Base-by-base conservation (phyloP, 768 basidiomycete species). In the Suillus variegatus region DNA sequence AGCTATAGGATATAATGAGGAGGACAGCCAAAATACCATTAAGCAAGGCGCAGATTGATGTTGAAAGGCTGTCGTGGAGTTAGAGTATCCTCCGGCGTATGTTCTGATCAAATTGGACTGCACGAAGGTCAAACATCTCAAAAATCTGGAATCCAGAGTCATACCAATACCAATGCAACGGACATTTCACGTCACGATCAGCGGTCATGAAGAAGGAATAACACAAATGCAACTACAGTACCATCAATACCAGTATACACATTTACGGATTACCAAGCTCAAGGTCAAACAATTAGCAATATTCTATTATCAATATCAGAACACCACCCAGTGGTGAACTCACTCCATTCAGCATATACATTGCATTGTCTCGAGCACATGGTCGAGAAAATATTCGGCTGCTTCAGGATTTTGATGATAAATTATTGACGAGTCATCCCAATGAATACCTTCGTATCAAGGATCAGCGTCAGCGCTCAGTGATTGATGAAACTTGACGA, bases 201-300 rank as follows among this genome's bases (percentile, higher is more conserved):
- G n/a, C 22, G 20, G 46, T 6, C 9, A 2, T 12, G n/a, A 47
- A 22, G 10, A 22, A 4, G 46, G 12, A 5, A 12, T 47, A 12
- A 47, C 20, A 22, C n/a, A 1, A 4, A 47, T 3, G 13, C 78
- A 81, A 64, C 74, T 71, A n/a, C n/a, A n/a, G n/a, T n/a, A 41
- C 72, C 78, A 0, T 67, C 81, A 3, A 81, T 78, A 10, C 68
- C 72, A 0, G 81, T 78, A 9, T 83, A 82, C 63, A 75, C 79
- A 1, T 82, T 82, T 69, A 82, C 80, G 0, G 79, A 82, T 65
- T 82, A 82, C 63, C 61, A 72, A 28, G 66, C 78, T 5, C 81
- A 83, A 66, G 82, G 82, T 1, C 81, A 82, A 67, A 82, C 79
- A 9, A 71, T 82, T 1, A 60, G 62, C 3, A 63, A 72, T 41